phyloP scores from a whole-genome alignment of 176 grass and related monocot species.

The Eleusine indica region DNA sequence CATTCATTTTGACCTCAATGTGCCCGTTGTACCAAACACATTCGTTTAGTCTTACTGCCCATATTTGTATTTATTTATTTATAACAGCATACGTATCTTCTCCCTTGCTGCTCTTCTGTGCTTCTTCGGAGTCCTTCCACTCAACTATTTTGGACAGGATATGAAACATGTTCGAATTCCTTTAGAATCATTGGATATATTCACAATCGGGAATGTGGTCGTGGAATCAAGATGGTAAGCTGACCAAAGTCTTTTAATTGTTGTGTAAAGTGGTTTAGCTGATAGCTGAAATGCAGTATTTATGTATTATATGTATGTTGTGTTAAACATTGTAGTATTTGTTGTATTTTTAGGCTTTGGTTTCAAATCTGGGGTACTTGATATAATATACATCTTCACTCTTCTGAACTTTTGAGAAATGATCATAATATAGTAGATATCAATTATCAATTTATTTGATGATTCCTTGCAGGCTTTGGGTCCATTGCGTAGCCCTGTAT shows the following conservation, averaged over 20 bases:
- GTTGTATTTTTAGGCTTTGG: conserved; percentile 18
- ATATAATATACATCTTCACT: neutral
- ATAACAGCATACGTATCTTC: conserved; percentile 84
- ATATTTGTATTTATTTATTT: conserved; percentile 9
- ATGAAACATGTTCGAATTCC: conserved; percentile 56
- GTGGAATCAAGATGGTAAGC: conserved; percentile 71
- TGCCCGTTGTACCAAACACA: neutral
- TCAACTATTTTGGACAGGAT: conserved; percentile 88
- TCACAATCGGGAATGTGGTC: conserved; percentile 77
- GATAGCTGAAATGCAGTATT: conserved; percentile 6
- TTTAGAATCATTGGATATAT: conserved; percentile 70
- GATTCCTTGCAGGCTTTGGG: conserved; percentile 83
- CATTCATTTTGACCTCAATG: conserved; percentile 25
- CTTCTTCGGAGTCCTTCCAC: conserved; percentile 73
- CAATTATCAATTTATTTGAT: conserved; percentile 21
- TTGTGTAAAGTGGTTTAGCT: neutral
- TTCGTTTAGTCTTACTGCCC: neutral
- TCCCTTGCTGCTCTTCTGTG: conserved; percentile 84
- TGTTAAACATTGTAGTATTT: too few relatives aligned
- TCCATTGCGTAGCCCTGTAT: conserved; percentile 83
- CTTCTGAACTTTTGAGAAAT: conserved; percentile 26
- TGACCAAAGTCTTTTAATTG: conserved; percentile 3
- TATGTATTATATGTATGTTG: conserved; percentile 9
- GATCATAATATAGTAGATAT: neutral
- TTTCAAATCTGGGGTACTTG: neutral